phyloP scores from a whole-genome alignment of 1,284 basidiomycete genomes.

The Rhodotorula glutinis region DNA sequence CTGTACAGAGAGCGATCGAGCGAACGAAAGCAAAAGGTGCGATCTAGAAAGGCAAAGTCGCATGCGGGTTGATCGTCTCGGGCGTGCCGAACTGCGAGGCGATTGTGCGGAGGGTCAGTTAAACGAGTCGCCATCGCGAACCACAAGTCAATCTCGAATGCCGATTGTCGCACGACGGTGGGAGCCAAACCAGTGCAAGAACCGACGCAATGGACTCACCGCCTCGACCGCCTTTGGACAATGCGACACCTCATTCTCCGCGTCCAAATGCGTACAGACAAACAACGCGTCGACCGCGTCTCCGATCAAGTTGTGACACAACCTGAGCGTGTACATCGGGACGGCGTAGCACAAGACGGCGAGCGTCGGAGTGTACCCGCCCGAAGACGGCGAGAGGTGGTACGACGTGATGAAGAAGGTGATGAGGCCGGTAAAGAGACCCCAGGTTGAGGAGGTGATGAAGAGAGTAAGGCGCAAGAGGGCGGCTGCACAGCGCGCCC shows the following conservation, averaged over 20 bases:
- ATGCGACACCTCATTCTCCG: constrained; percentile 23
- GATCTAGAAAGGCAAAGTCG: no score
- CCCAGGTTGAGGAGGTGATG: constrained; percentile 71
- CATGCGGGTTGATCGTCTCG: no score
- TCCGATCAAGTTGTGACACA: constrained; percentile 19
- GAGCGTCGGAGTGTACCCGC: constrained; percentile 13
- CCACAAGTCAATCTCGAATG: no score
- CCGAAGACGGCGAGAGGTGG: constrained; percentile 3
- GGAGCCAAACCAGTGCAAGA: no score
- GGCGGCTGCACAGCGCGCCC: constrained; percentile 6
- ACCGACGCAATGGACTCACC: constrained; percentile 4
- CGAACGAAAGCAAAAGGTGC: no score
- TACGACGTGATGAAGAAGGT: constrained; percentile 46
- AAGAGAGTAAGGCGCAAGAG: constrained; percentile 66
- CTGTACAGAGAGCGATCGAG: no score
- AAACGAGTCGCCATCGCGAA: no score
- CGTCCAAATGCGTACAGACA: constrained; percentile 22
- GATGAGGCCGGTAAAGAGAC: constrained; percentile 49
- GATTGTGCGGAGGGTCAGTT: no score
- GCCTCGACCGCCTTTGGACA: constrained; percentile 33
- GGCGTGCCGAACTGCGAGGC: no score
- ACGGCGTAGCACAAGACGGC: constrained; percentile 26
- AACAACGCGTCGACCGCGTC: constrained; percentile 35
- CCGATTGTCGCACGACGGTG: no score
- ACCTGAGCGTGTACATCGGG: constrained; percentile 32